Evolutionary conservation across 1,284 basidiomycete genomes (phyloP).

Genomic region (Volvariella surrecta): DNA sequence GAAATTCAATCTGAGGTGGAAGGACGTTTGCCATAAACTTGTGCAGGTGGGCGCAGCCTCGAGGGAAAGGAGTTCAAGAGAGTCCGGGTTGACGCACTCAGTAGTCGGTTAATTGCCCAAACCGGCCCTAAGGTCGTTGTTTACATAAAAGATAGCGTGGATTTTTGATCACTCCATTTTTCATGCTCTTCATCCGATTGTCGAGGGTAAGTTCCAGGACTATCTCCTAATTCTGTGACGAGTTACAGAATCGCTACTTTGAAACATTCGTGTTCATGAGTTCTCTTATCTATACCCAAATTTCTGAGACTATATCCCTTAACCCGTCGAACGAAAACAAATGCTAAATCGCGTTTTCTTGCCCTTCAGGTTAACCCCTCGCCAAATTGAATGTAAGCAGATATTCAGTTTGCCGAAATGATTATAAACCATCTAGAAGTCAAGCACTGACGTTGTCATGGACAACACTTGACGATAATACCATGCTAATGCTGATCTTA

Average conservation of each 20-base stretch:
- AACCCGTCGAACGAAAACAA: not conserved
- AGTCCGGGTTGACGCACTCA: conserved; percentile 9
- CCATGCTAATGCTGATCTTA: conserved; percentile 80
- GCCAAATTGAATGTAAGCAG: conserved; percentile 30
- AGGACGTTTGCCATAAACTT: conserved; percentile 62
- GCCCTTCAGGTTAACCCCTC: conserved; percentile 5
- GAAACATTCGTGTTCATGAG: conserved; percentile 65
- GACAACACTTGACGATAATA: conserved; percentile 58
- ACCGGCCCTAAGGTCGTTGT: conserved; percentile 29
- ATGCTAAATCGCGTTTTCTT: not conserved
- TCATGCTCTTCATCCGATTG: conserved; percentile 10
- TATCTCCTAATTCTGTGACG: conserved; percentile 40
- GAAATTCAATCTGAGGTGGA: conserved; percentile 57
- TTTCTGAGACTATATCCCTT: conserved; percentile 69
- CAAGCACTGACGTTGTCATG: conserved; percentile 78
- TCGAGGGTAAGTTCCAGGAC: too few relatives aligned
- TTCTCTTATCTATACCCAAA: conserved; percentile 70
- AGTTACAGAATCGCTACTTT: conserved; percentile 77
- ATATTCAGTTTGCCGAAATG: conserved; percentile 25
- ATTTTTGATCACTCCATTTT: conserved; percentile 20
- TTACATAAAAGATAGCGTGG: conserved; percentile 22
- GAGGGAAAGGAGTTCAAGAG: conserved; percentile 10
- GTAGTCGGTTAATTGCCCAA: not conserved
- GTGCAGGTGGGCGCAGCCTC: conserved; percentile 20
- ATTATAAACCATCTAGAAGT: conserved; percentile 71